These are phyloP conservation scores for Trichosanthes truncata DNA, from an alignment of 306 rosid species.

Conservation along the genomic window DNA sequence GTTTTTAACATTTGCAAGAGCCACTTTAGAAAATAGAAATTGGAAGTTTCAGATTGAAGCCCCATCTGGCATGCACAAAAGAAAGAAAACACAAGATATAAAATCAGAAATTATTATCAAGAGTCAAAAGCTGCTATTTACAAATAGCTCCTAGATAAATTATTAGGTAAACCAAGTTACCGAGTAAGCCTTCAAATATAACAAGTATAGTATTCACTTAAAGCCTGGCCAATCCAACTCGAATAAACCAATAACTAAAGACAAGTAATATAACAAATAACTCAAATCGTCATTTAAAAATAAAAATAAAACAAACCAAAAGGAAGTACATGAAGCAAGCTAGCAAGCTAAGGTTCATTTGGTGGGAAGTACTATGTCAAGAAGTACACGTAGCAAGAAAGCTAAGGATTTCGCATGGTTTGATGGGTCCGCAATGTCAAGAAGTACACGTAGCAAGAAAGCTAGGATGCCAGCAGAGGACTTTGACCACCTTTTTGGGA, in stretches of 20 bases:
- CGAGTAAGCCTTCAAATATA: not conserved
- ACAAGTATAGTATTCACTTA: not conserved
- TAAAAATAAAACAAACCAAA: no score
- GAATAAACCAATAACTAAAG: not conserved
- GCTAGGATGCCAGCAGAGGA: no score
- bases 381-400: no score
- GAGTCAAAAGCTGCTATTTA: not conserved
- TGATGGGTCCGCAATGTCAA: no score
- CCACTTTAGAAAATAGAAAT: not conserved
- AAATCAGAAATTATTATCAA: not conserved
- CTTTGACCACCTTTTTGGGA: no score
- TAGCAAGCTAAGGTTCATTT: no score
- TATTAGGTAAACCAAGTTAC: not conserved
- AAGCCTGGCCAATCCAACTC: not conserved
- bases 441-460: no score
- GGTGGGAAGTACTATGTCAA: no score
- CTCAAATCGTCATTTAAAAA: no score
- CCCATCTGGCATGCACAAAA: not conserved
- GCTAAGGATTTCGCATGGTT: no score
- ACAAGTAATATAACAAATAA: not conserved
- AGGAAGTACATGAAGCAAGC: no score
- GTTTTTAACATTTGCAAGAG: not conserved
- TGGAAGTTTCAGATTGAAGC: not conserved
- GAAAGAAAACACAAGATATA: not conserved
- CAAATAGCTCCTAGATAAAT: not conserved